Base-by-base conservation (phyloP, 108 stramenopile species). In the Fragilaria radians region DNA sequence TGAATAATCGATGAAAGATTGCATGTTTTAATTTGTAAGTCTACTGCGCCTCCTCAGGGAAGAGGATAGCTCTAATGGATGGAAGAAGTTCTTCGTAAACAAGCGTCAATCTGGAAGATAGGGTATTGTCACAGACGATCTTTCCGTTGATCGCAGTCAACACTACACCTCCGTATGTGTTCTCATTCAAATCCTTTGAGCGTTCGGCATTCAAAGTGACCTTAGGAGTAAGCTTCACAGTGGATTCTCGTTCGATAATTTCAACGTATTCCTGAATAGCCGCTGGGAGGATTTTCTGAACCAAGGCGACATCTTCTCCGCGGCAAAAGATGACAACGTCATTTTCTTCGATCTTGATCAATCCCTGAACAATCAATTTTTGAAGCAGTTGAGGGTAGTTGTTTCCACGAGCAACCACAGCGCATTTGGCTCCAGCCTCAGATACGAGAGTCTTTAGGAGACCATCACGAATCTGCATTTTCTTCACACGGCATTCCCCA, bases 341-440 rank as follows among this genome's bases (percentile, higher is more conserved):
- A 65, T 82, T 79, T 77, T 99, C 98, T 73, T 99, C 96, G 66
- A 99, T 97, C 80, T 99, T 99, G 80, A 99, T 97, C 63, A 99
- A 77, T 48, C 95, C 91, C 72, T 99, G 98, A 32, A 97, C 95
- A 66, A 99, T 95, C 45, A 99, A 74, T 63, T 95, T 89, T 71
- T 96, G 89, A 42, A 99, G 75, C 52, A 99, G 79, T 48, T 79
- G 79, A 45, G 95, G 85, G 74, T 99, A 99, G 74, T 97, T 90
- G 28, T 73, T 59, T 50, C 89, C 86, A 49, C 79, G 66, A 18
- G 87, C 73, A 27, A 94, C 89, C 36, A 89, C 82, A 36, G 82
- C 91, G 52, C 78, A 77, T 62, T 91, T 88, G 62, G 80, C 61
- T 31, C 83, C 80, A 30, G 92, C 89, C 62, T 84, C 85, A 19